Conservation (phyloP, 805 yeast genomes). For the Zygoascus ofunaensis region DNA sequence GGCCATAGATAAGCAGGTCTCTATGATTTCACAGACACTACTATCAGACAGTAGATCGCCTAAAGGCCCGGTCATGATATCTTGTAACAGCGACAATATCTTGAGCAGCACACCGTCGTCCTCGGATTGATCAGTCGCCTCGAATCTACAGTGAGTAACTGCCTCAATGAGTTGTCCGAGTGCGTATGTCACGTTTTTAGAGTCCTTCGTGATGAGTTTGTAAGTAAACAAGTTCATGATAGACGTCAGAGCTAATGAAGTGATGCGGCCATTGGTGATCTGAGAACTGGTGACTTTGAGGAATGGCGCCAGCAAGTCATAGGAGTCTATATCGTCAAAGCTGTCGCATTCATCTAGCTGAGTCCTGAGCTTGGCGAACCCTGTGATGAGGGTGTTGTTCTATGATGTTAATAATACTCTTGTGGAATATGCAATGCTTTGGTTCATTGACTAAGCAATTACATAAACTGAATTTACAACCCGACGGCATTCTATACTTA, state of each 20-base stretch:
- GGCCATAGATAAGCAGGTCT: constrained; percentile 84
- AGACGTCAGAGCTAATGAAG: constrained; percentile 70
- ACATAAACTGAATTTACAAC: too few species aligned
- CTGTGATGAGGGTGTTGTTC: constrained; percentile 61
- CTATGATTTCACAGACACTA: constrained; percentile 77
- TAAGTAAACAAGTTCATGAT: constrained; percentile 64
- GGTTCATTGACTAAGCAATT: not conserved
- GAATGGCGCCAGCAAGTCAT: constrained; percentile 79
- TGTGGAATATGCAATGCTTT: too few species aligned
- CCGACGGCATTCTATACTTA: not conserved
- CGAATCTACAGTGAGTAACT: constrained; percentile 88
- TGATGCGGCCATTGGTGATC: constrained; percentile 75
- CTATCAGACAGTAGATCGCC: constrained; percentile 69
- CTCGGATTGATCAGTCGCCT: constrained; percentile 83
- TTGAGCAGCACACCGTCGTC: constrained; percentile 87
- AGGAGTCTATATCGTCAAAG: constrained; percentile 52
- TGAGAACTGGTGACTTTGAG: constrained; percentile 74
- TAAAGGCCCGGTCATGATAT: constrained; percentile 52
- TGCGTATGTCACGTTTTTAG: constrained; percentile 48
- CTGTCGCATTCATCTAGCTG: constrained; percentile 50
- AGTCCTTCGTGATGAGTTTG: constrained; percentile 47
- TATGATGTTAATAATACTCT: too few species aligned
- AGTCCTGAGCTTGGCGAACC: constrained; percentile 69
- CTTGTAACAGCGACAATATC: constrained; percentile 67
- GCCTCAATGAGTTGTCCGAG: constrained; percentile 62